phyloP scores from a whole-genome alignment of 2,329 filamentous ascomycete species.

The Ascochyta rabiei region DNA sequence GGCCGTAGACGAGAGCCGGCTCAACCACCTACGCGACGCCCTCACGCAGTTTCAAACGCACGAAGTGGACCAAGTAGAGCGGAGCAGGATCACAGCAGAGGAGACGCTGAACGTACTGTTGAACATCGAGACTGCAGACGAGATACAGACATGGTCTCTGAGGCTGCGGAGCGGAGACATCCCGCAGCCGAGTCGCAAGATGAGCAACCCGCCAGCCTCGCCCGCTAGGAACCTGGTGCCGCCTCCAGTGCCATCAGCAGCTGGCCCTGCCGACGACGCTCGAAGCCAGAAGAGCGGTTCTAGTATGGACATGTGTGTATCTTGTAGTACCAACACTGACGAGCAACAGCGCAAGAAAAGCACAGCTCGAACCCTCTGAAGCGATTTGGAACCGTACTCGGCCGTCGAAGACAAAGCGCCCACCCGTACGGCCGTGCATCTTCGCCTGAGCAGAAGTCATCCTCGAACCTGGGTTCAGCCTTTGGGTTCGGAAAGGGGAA shows the following conservation, averaged over 20 bases:
- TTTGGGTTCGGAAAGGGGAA: slow-evolving; percentile 68
- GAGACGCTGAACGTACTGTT: slow-evolving; percentile 81
- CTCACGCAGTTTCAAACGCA: slow-evolving; percentile 93
- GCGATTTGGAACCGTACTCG: slow-evolving; percentile 50
- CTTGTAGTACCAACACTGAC: slow-evolving; percentile 10
- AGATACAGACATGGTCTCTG: slow-evolving; percentile 76
- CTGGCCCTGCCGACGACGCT: slow-evolving; percentile 56
- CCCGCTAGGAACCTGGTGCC: slow-evolving; percentile 46
- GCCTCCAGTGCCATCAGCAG: slow-evolving; percentile 38
- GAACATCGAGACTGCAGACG: slow-evolving; percentile 83
- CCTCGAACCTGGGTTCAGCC: slow-evolving; percentile 62
- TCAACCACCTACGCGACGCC: slow-evolving; percentile 88
- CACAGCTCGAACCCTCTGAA: slow-evolving; percentile 48
- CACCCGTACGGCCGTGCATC: slow-evolving; percentile 47
- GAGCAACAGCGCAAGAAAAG: slow-evolving; percentile 41
- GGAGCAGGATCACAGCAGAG: slow-evolving; percentile 74
- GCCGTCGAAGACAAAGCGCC: slow-evolving; percentile 46
- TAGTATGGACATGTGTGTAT: slow-evolving; percentile 2
- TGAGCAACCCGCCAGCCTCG: slow-evolving; percentile 36
- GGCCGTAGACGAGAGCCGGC: slow-evolving; percentile 82
- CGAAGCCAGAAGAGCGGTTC: slow-evolving; percentile 59
- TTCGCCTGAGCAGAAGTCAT: slow-evolving; percentile 60
- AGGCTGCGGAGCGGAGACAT: slow-evolving; percentile 50
- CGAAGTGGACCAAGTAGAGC: slow-evolving; percentile 85
- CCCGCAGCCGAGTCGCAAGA: slow-evolving; percentile 37